Percentiles rank a stretch among this genome's conserved stretches.
Conservation (phyloP, 169 alveolate genomes). For the Eimeria tenella region DNA sequence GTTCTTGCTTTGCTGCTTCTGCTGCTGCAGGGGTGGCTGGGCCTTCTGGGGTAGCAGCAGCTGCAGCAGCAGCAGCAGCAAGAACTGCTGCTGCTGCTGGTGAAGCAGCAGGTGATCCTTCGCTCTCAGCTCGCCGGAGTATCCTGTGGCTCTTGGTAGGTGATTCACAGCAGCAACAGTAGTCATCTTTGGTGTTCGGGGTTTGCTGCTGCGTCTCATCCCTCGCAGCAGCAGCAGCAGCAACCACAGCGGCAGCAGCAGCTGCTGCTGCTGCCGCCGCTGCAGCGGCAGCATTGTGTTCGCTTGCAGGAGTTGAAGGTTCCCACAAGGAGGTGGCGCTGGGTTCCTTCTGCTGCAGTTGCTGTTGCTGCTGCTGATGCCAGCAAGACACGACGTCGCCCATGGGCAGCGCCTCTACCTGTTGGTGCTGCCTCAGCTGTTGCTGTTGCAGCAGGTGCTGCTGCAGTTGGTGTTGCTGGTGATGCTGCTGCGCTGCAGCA, state of each 20-base stretch:
- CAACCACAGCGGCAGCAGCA: background rate
- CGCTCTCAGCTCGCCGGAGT: background rate
- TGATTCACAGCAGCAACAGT: slow-evolving; percentile 20
- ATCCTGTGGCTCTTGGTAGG: background rate
- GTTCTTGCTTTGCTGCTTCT: background rate
- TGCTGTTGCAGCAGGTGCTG: slow-evolving; percentile 33
- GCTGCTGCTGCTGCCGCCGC: slow-evolving; percentile 39
- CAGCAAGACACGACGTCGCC: background rate
- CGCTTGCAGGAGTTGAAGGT: background rate
- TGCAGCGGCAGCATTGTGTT: slow-evolving; percentile 14
- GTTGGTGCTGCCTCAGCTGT: background rate
- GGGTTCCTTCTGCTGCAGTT: background rate
- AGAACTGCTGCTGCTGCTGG: background rate
- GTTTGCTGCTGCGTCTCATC: slow-evolving; percentile 4
- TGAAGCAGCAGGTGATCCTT: slow-evolving; percentile 26
- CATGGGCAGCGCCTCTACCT: background rate
- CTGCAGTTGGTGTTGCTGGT: background rate
- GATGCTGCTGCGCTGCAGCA: background rate
- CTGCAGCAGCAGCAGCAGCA: slow-evolving; percentile 1
- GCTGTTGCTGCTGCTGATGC: background rate
- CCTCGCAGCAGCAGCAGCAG: slow-evolving; percentile 19
- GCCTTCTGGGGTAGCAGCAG: background rate
- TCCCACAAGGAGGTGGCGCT: background rate
- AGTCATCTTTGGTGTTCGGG: background rate
- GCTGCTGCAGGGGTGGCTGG: background rate